These are phyloP conservation scores for Pistacia atlantica DNA, from an alignment of 345 rosid genomes.

Conservation along the genomic window DNA sequence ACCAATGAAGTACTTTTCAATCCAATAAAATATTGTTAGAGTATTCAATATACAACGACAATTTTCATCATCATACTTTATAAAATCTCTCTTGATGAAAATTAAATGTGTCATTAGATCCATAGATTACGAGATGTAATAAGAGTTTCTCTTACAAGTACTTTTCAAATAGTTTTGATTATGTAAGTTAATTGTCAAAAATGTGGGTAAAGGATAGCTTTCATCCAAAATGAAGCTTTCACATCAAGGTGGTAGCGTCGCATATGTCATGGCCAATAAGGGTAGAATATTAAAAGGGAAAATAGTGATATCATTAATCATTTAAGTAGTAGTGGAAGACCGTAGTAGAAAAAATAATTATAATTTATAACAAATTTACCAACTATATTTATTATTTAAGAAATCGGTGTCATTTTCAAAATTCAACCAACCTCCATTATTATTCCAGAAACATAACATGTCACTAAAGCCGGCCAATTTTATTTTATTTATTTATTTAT, in stretches of 20 bases:
- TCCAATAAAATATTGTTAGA: no score
- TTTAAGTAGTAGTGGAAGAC: background rate
- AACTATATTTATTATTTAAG: background rate
- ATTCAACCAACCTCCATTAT: slow-evolving; percentile 20
- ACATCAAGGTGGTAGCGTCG: background rate
- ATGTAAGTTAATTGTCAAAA: no score
- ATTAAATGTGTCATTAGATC: no score
- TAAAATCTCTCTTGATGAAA: no score
- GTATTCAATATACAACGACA: no score
- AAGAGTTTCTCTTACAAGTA: no score
- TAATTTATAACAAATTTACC: background rate
- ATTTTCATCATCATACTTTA: no score
- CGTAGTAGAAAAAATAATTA: background rate
- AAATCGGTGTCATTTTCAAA: slow-evolving; percentile 14
- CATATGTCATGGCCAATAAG: background rate
- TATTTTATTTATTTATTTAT: background rate
- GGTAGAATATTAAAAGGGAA: background rate
- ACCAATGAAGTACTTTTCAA: no score
- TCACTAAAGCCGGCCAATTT: slow-evolving; percentile 26
- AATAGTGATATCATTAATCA: no score
- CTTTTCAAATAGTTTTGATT: no score
- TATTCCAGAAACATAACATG: slow-evolving; percentile 11
- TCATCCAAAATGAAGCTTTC: background rate
- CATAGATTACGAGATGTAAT: no score
- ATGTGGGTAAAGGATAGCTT: no score